A percentile compares a stretch with the other conserved stretches of the same genome.
phyloP scores from a whole-genome alignment of 306 rosid species.

The Vicia faba region DNA sequence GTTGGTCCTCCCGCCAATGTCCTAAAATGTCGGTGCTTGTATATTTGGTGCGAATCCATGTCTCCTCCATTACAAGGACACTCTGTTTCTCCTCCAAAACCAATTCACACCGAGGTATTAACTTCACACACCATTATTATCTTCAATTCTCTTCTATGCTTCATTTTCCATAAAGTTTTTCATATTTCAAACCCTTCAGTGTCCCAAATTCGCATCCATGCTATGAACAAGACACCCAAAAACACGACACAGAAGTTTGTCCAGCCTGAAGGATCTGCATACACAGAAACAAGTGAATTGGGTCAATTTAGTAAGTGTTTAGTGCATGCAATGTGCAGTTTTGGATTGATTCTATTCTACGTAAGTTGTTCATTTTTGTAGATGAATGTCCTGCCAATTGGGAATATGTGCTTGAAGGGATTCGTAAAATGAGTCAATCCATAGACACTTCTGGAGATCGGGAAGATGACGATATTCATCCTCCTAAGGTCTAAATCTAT shows the following conservation, averaged over 20 bases:
- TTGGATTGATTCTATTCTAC: neutral
- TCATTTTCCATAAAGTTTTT: neutral
- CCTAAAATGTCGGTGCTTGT: too few species aligned
- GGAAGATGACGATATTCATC: constrained; percentile 56
- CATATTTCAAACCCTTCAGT: constrained; percentile 24
- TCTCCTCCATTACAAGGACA: neutral
- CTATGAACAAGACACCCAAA: constrained; percentile 50
- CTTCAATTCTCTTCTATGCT: neutral
- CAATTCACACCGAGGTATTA: too few species aligned
- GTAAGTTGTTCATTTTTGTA: constrained; percentile 32
- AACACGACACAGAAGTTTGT: constrained; percentile 44
- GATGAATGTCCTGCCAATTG: constrained; percentile 73
- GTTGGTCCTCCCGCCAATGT: too few species aligned
- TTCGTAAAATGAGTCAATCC: constrained; percentile 68
- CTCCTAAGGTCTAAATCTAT: constrained; percentile 65
- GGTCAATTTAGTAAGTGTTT: constrained; percentile 43
- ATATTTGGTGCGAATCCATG: neutral
- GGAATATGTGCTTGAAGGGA: constrained; percentile 77
- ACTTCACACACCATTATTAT: neutral
- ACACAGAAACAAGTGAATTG: constrained; percentile 44
- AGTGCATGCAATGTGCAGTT: neutral
- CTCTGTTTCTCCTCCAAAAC: neutral
- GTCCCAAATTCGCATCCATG: constrained; percentile 48
- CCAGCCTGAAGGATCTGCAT: constrained; percentile 62
- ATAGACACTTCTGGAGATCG: constrained; percentile 63